These are phyloP conservation scores for Boechera stricta DNA, from an alignment of 345 rosid genomes.

Conservation along the genomic window DNA sequence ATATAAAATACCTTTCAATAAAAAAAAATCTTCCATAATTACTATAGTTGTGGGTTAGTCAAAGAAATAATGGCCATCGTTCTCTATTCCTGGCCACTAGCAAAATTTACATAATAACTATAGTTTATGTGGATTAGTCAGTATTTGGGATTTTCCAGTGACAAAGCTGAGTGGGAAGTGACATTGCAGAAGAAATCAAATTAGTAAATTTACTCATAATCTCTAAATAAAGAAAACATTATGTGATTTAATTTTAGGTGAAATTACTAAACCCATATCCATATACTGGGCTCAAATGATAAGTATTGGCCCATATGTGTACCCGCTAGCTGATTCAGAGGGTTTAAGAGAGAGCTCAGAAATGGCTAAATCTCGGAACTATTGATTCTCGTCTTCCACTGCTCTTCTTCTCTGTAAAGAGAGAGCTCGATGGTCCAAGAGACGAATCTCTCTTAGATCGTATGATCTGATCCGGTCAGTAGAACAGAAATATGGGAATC, in stretches of 20 bases:
- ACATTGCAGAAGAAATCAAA: not conserved
- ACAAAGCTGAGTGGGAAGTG: not conserved
- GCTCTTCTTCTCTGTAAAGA: constrained; percentile 21
- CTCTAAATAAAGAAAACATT: not conserved
- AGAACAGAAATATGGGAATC: constrained; percentile 50
- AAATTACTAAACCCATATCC: not conserved
- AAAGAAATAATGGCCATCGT: not conserved
- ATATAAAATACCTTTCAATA: too few relatives aligned
- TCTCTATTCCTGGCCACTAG: too few relatives aligned
- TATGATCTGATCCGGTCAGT: constrained; percentile 12
- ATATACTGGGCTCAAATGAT: not conserved
- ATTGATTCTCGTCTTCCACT: not conserved
- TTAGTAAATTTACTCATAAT: not conserved
- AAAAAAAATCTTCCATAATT: too few relatives aligned
- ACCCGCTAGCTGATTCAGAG: not conserved
- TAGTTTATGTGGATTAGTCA: too few relatives aligned
- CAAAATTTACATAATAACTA: too few relatives aligned
- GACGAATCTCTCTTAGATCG: constrained; percentile 37
- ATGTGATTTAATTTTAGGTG: not conserved
- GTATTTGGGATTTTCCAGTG: not conserved
- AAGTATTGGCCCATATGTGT: not conserved
- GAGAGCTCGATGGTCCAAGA: constrained; percentile 32
- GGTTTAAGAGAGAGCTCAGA: not conserved
- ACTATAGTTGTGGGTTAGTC: not conserved
- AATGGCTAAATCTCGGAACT: not conserved